These are phyloP conservation scores for Podaxis sp. DNA, from an alignment of 768 basidiomycete genomes.

Conservation along the genomic window DNA sequence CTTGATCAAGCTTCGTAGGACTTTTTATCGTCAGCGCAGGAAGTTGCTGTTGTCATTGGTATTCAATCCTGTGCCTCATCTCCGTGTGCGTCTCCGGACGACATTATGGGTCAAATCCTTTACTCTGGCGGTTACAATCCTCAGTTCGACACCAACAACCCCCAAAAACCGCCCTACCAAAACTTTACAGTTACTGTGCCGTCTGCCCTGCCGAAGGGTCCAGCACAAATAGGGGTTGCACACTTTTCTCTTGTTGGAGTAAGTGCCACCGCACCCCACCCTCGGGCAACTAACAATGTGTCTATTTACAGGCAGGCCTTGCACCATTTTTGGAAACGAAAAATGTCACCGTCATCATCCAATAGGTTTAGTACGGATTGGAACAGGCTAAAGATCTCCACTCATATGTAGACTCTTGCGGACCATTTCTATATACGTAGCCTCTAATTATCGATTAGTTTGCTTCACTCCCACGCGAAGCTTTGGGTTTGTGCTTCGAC, in stretches of 20 bases:
- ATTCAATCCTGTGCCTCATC: slow-evolving; percentile 29
- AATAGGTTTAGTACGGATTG: background rate
- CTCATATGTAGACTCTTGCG: background rate
- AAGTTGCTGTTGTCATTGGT: slow-evolving; percentile 43
- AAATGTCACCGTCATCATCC: slow-evolving; percentile 3
- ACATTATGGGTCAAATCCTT: slow-evolving; percentile 36
- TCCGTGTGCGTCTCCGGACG: slow-evolving; percentile 19
- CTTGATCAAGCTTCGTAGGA: background rate
- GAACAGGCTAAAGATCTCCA: background rate
- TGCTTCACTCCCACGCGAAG: background rate
- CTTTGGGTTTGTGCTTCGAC: background rate
- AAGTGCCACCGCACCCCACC: background rate
- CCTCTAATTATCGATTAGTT: background rate
- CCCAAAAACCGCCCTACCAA: slow-evolving; percentile 29
- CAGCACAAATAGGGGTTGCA: background rate
- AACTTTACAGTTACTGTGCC: slow-evolving; percentile 6
- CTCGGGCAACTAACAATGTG: background rate
- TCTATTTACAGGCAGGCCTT: background rate
- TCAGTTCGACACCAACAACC: slow-evolving; percentile 20
- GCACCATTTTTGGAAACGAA: slow-evolving; percentile 5
- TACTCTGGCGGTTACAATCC: slow-evolving; percentile 44
- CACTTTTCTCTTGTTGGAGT: slow-evolving; percentile 5
- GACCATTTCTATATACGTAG: background rate
- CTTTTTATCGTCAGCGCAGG: slow-evolving; percentile 13
- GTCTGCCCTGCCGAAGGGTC: background rate